Evolutionary conservation across 73 alveolate genomes (phyloP).

Genomic region (Paramecium sexaurelia): DNA sequence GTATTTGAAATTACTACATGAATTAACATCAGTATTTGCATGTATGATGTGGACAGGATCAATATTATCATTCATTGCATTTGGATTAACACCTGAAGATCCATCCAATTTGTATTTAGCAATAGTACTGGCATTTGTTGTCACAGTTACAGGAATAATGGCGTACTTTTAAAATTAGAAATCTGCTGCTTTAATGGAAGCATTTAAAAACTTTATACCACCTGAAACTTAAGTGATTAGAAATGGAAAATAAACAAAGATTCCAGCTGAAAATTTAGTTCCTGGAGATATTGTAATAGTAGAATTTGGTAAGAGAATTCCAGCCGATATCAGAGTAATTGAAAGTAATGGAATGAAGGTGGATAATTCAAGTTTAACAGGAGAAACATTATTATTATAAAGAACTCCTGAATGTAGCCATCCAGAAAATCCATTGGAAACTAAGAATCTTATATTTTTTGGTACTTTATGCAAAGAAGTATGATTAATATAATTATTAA

Average conservation of each 20-base stretch:
- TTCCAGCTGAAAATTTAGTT: slow-evolving; percentile 85
- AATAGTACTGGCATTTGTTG: slow-evolving; percentile 76
- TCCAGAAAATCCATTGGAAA: slow-evolving; percentile 93
- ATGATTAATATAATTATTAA: neutral
- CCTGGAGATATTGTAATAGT: slow-evolving; percentile 94
- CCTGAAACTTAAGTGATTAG: slow-evolving; percentile 85
- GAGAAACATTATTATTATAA: slow-evolving; percentile 91
- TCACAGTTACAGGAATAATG: slow-evolving; percentile 82
- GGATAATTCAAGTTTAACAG: slow-evolving; percentile 95
- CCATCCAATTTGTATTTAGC: slow-evolving; percentile 84
- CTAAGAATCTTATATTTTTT: slow-evolving; percentile 92
- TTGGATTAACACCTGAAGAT: slow-evolving; percentile 75
- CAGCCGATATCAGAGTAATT: slow-evolving; percentile 93
- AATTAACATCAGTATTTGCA: slow-evolving; percentile 84
- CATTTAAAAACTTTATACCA: slow-evolving; percentile 87
- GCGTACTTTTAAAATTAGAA: slow-evolving; percentile 77
- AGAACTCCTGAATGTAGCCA: slow-evolving; percentile 88
- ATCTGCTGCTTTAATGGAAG: slow-evolving; percentile 88
- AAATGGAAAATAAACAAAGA: slow-evolving; percentile 79
- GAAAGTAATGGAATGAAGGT: slow-evolving; percentile 93
- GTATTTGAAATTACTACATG: slow-evolving; percentile 76
- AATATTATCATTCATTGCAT: slow-evolving; percentile 79
- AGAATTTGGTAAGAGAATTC: slow-evolving; percentile 92
- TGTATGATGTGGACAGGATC: slow-evolving; percentile 86
- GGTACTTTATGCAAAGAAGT: slow-evolving; percentile 91